Evolutionary conservation across 768 basidiomycete species (phyloP), one percentile per base, ranked within the genome.

Genomic region (Pleurotus pulmonarius): DNA sequence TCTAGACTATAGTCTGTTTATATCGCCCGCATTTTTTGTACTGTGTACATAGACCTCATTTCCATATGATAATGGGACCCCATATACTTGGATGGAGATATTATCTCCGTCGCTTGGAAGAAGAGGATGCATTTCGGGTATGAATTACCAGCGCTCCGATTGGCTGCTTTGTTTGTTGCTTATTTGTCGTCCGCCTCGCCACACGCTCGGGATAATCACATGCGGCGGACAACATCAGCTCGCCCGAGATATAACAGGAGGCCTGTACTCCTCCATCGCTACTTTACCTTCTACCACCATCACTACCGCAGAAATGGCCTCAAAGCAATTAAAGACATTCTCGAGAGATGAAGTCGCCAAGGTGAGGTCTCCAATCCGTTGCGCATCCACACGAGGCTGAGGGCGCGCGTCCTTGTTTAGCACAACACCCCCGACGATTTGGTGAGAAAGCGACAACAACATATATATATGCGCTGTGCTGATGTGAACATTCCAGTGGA

Each of bases 381-480:
- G 8, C 8, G 29, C 11, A 34, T 11, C 9, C 29, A 9, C 29
- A 34, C 29, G 3, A 34, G 8, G 29, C 29, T 34, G 29, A 34
- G 9, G 29, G 29, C 29, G 29, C 58, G 16, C 57, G 41, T 60
- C 49, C 12, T 60, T 52, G 34, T 59, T 60, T 63, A 91, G 87
- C 90, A 94, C 72, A 88, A 91, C 71, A 86, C 77, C 63, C 72
- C 79, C 40, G 86, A 83, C 55, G 89, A 92, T 72, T 74, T 90
- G 46, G 82, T 82, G 64, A 58, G 76, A 64, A 16, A 47, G 49
- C 39, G 51, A 40, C 13, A 25, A 57, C 64, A 20, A 62, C 37
- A 16, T 13, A 2, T 9, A 18, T n/a, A 22, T 29, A 11, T 45
- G 12, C 24, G 58, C 12, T 26, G 40, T 46, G 29, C 29, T 44